Base-by-base conservation (phyloP, 306 rosid genomes). In the Quercus cerris region DNA sequence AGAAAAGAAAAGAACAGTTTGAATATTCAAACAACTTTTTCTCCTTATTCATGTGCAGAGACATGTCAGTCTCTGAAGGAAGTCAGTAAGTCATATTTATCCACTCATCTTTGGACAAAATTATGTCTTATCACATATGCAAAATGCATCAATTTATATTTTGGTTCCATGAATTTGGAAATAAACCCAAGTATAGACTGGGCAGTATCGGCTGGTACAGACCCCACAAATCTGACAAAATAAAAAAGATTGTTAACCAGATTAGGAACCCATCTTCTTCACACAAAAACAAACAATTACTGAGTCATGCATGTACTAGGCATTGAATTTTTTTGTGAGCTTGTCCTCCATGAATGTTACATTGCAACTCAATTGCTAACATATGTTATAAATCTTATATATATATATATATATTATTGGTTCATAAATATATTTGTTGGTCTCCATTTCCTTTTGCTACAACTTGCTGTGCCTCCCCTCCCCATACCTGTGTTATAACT, bases 401-500 rank as follows among this genome's bases (percentile, higher is more conserved):
- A 4, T 31, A 31, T 38, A 35, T 35, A 64, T 57, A 68, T 28
- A 64, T 44, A 20, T 33, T 64, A 25, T 15, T 71, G 54, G n/a
- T 41, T 5, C 73, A 35, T 49, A 49, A 22, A 8, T 8, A 2
- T 11, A 11, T 11, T 23, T 61, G n/a, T 27, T 28, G 70, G 41
- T 27, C 69, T 62, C 69, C 69, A 62, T 27, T 3, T 58, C 25
- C 64, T 58, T 22, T 22, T 58, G 8, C 5, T 66, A 4, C 33
- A 67, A 67, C 25, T 67, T 67, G 51, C 15, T 19, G 22, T 67
- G 23, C n/a, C 52, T 33, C 11, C 25, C 51, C 72, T 33, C 20
- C 51, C 51, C 72, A 35, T 67, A 9, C 72, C 72, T 67, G 49
- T 33, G 82, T 67, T 73, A 57, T 67, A 85, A 81, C 55, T 31